Conservation (phyloP, 2,329 filamentous ascomycete genomes). For the Zymoseptoria ardabiliae region DNA sequence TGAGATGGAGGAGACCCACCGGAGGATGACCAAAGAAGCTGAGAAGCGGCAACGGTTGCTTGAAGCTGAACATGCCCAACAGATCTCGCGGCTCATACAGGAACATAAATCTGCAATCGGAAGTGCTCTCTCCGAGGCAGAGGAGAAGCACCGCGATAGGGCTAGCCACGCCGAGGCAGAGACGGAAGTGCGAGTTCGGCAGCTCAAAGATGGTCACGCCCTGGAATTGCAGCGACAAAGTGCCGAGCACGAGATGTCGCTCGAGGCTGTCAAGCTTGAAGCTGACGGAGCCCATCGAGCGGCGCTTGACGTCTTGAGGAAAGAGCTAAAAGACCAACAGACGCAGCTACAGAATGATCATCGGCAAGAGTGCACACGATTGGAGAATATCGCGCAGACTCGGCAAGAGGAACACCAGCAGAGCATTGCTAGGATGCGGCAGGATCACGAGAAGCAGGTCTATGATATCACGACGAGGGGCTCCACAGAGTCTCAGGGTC, state of each 20-base stretch:
- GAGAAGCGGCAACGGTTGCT: background rate
- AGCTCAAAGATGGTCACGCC: background rate
- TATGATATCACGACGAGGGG: background rate
- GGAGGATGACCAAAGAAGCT: background rate
- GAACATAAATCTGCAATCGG: background rate
- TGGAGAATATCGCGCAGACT: slow-evolving; percentile 4
- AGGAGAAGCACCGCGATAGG: background rate
- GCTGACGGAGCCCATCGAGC: background rate
- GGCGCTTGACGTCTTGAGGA: background rate
- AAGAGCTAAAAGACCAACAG: background rate
- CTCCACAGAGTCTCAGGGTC: background rate
- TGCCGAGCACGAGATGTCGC: background rate
- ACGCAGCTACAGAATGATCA: background rate
- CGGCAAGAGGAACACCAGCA: slow-evolving; percentile 4
- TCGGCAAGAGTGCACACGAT: background rate
- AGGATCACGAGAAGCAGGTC: slow-evolving; percentile 4
- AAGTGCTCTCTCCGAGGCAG: background rate
- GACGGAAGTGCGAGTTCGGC: background rate
- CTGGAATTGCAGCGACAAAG: background rate
- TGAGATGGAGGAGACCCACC: background rate
- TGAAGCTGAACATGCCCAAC: background rate
- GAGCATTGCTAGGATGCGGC: background rate
- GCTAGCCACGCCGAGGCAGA: background rate
- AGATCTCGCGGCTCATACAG: background rate
- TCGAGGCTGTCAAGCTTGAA: background rate